Evolutionary conservation across 169 alveolate species (phyloP), one percentile per base, ranked within the genome.

Genomic region (Plasmodium chabaudi): DNA sequence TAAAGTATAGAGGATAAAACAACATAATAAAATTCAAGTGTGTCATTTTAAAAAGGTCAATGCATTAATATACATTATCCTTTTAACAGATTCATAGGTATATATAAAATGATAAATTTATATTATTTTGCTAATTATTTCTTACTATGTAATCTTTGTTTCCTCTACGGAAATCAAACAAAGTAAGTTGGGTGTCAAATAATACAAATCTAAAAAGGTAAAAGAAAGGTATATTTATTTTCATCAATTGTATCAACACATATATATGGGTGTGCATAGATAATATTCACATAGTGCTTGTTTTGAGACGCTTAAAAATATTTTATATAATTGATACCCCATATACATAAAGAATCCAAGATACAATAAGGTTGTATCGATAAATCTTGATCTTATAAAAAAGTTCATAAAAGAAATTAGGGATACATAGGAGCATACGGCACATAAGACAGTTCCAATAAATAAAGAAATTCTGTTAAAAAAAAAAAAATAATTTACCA

Each of bases 311-410:
- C 5, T 39, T 44, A 44, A 15, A 15, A 27, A 25, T 49, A 5
- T 21, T 19, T 10, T 60, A 19, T 19, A 46, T 13, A 42, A 56
- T 27, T 73, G 13, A 42, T 79, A 79, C 89, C 89, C 89, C 89
- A 79, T 79, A 60, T 79, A 79, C 89, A 79, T 79, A 79, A 79
- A 79, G 17, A 79, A 79, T 79, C 89, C 89, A 53, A 68, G 65
- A 53, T 79, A 79, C 64, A 79, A 79, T 46, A 79, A 60, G 4
- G 82, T 67, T 9, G 89, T 55, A 49, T 79, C 89, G 23, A 79
- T 64, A 55, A 17, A 42, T 79, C 60, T 34, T 53, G 89, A 79
- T 59, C 89, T 79, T 79, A 79, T 79, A 44, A 79, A 79, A 67
- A 79, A 79, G 34, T 79, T 79, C 89, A 79, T 67, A 79, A 79